Conservation (phyloP, 148 eudicot genomes). For the Chenopodium berlandieri region DNA sequence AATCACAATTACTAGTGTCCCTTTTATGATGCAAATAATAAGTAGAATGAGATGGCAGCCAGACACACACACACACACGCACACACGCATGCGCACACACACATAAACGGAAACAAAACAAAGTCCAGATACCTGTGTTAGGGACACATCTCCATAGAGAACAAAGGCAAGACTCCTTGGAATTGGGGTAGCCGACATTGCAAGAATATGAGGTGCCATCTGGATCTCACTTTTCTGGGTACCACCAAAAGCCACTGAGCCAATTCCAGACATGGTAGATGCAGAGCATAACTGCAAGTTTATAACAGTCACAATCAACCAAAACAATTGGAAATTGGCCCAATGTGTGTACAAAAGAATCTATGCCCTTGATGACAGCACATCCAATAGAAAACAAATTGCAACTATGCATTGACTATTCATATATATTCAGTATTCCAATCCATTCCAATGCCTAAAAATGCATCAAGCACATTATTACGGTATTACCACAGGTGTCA, state of each 20-base stretch:
- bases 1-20: no score
- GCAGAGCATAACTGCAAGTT: conserved; percentile 65
- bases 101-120: neutral
- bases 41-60: no score
- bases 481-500: neutral
- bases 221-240: conserved; percentile 35
- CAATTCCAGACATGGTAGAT: conserved; percentile 38
- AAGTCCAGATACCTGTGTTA: conserved; percentile 65
- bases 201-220: conserved; percentile 98
- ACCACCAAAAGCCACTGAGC: conserved; percentile 36
- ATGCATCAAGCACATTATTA: neutral
- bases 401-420: neutral
- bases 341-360: neutral
- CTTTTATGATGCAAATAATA: no score
- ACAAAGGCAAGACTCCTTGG: conserved; percentile 97
- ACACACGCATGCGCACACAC: no score
- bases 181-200: conserved; percentile 97
- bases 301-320: conserved; percentile 14
- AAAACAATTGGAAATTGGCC: neutral
- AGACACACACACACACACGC: no score
- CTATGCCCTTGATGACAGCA: neutral
- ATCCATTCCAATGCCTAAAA: neutral
- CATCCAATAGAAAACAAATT: neutral
- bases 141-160: conserved; percentile 88
- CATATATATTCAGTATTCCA: neutral